phyloP scores from a whole-genome alignment of 1,284 basidiomycete genomes.

The Cystobasidium sp. region DNA sequence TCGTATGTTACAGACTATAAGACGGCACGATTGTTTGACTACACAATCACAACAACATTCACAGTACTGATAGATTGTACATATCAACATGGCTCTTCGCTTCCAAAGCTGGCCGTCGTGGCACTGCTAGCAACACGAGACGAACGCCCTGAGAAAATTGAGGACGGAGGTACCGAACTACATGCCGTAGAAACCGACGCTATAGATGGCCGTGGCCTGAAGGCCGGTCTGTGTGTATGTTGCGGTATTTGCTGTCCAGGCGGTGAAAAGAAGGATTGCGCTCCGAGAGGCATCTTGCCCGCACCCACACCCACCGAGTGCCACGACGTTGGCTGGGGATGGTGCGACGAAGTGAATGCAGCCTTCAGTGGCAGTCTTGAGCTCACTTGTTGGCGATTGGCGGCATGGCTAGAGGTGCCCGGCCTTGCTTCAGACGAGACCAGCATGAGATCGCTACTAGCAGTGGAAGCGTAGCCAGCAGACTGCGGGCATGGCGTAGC shows the following conservation, averaged over 20 bases:
- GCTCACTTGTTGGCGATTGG: neutral
- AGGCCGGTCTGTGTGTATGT: neutral
- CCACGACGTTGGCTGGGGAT: neutral
- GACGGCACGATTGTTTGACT: neutral
- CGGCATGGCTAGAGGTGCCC: neutral
- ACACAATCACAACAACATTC: neutral
- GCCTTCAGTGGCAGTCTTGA: constrained; percentile 7
- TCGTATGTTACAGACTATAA: neutral
- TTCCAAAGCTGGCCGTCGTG: constrained; percentile 13
- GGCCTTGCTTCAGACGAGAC: constrained; percentile 1
- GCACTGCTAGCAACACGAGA: constrained; percentile 18
- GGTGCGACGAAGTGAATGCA: neutral
- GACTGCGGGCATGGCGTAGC: constrained; percentile 10
- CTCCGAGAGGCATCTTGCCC: neutral
- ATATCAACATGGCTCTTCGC: constrained; percentile 6
- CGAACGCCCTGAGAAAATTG: neutral
- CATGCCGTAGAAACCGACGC: neutral
- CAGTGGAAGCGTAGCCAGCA: too few species aligned
- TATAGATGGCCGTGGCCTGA: constrained; percentile 19
- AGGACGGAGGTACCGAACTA: neutral
- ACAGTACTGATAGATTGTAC: neutral
- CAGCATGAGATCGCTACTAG: neutral
- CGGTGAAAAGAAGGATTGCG: constrained; percentile 10
- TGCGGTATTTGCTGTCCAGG: neutral
- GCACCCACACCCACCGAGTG: constrained; percentile 3